These are phyloP conservation scores for Termitomyces sp. DNA, from an alignment of 768 basidiomycete species.

Conservation along the genomic window DNA sequence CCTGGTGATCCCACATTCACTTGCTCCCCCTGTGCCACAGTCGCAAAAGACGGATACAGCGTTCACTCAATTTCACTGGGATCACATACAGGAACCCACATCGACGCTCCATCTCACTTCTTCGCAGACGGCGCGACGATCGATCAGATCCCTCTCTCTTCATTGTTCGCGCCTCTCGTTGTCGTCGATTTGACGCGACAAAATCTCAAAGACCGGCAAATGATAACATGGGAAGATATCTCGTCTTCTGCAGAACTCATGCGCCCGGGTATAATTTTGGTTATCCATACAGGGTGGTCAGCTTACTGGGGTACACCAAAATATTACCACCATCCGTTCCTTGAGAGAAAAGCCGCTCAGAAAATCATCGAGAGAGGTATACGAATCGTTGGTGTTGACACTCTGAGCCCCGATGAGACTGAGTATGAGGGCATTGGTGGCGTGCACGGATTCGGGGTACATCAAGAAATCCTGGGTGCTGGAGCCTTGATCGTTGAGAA, in stretches of 20 bases:
- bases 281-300: slow-evolving; percentile 70
- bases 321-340: slow-evolving; percentile 64
- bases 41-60: slow-evolving; percentile 41
- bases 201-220: slow-evolving; percentile 24
- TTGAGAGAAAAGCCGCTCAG: slow-evolving; percentile 46
- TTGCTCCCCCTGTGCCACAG: slow-evolving; percentile 29
- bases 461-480: slow-evolving; percentile 52
- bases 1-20: slow-evolving; percentile 49
- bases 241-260: slow-evolving; percentile 29
- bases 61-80: slow-evolving; percentile 50
- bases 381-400: slow-evolving; percentile 55
- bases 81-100: slow-evolving; percentile 74
- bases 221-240: slow-evolving; percentile 53
- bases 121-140: slow-evolving; percentile 49
- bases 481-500: slow-evolving; percentile 71
- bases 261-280: slow-evolving; percentile 35
- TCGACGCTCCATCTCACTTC: slow-evolving; percentile 77
- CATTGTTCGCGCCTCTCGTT: slow-evolving; percentile 49
- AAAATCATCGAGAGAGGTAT: slow-evolving; percentile 46
- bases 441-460: slow-evolving; percentile 42
- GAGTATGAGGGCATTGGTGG: slow-evolving; percentile 27
- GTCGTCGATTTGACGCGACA: slow-evolving; percentile 45
- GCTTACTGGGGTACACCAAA: slow-evolving; percentile 38
- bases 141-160: slow-evolving; percentile 48
- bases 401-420: slow-evolving; percentile 64